Base-by-base conservation (phyloP, 106 monocot species). In the Dioscorea zingiberensis region DNA sequence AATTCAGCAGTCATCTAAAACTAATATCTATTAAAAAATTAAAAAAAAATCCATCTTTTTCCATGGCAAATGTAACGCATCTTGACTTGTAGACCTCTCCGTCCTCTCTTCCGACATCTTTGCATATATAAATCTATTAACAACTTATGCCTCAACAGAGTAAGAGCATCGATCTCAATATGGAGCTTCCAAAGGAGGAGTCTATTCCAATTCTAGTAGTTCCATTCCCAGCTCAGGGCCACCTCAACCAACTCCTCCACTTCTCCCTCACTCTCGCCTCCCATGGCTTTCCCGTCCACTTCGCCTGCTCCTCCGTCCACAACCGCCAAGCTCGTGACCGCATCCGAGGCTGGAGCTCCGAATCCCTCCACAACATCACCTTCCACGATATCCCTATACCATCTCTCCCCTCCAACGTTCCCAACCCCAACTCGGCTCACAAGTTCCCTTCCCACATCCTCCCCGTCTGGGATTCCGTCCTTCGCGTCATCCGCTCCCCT, bases 191-290 rank as follows among this genome's bases (percentile, higher is more conserved):
- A 38, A 38, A 10, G 38, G 38, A 38, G 6, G 10, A 6, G 9
- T 8, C 6, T 8, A 38, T 38, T 10, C 38, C 38, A 38, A 38
- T 38, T 38, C 3, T 88, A 12, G 69, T 74, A 27, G 87, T 88
- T 12, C 85, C 93, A 5, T 88, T 88, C 70, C 80, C 83, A 10
- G 85, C 85, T 6, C 87, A 93, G 57, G 82, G 87, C 63, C 93
- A 93, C 73, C 80, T 93, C 4, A 93, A 93, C 77, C 82, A 79
- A 47, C 82, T 93, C 48, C 82, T 93, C 61, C 87, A 92, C 74
- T 69, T 92, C 59, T 82, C 74, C 10, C 78, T 87, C 25, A 66
- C 73, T 5, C 73, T 90, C 76, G 67, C 77, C 13, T 38, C 48
- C 53, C 46, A 47, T 30, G 64, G 68, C 25, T 15, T 88, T 29